Conservation (phyloP, 1,284 basidiomycete genomes). For the Ceratobasidium sp. region DNA sequence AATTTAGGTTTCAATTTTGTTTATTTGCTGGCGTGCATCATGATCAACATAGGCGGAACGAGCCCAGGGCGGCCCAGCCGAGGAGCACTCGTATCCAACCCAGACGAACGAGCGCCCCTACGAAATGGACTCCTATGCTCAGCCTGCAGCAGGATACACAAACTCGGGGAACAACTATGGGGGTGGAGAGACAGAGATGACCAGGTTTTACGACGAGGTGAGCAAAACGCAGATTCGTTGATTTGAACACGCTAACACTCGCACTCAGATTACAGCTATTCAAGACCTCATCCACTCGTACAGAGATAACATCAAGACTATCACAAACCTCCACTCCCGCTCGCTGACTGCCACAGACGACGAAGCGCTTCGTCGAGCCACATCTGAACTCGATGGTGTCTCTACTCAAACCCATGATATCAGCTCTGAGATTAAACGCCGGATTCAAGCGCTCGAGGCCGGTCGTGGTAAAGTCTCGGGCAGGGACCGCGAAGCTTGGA, state of each 20-base stretch:
- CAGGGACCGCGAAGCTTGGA: conserved; percentile 28
- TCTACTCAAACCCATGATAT: conserved; percentile 31
- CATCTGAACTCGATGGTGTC: conserved; percentile 42
- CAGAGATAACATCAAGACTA: conserved; percentile 46
- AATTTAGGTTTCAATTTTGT: conserved; percentile 9
- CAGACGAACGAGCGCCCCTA: conserved; percentile 20
- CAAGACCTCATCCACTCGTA: conserved; percentile 44
- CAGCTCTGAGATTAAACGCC: conserved; percentile 34
- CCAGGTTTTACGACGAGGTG: conserved; percentile 44
- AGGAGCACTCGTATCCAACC: conserved; percentile 20
- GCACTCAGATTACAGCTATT: conserved; percentile 44
- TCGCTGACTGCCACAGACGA: conserved; percentile 49
- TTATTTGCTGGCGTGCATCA: conserved; percentile 33
- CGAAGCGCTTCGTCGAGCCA: conserved; percentile 43
- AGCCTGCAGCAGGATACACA: conserved; percentile 9
- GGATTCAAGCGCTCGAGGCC: conserved; percentile 31
- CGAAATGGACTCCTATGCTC: conserved; percentile 30
- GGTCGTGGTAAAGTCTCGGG: conserved; percentile 27
- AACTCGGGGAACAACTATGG: neutral
- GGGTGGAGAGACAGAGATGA: conserved; percentile 43
- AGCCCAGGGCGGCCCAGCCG: conserved; percentile 13
- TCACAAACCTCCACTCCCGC: conserved; percentile 49
- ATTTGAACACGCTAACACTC: neutral
- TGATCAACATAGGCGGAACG: conserved; percentile 41
- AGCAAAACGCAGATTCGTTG: neutral